Base-by-base conservation (phyloP, 2,329 filamentous ascomycete species). In the Knoxdaviesia proteae region DNA sequence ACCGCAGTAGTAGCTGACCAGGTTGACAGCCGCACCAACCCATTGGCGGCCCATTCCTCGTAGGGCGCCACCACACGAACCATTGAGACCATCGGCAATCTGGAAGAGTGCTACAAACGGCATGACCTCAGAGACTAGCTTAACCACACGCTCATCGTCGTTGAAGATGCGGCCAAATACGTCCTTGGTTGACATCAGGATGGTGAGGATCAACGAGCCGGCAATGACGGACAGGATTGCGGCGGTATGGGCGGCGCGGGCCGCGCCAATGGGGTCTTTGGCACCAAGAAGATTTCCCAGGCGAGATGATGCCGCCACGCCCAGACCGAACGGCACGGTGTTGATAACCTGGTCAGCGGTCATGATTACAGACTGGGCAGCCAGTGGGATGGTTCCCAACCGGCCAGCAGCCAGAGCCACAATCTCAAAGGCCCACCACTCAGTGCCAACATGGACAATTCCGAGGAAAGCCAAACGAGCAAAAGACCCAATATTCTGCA, bases 381-480 rank as follows among this genome's bases (percentile, higher is more conserved):
- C 84, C 0, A 93, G 66, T 0, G 83, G 70, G 34, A 86, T 71
- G 0, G 81, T 87, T 4, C 86, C 86, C 0, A 93, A 69, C 34
- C 77, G 71, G 1, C 84, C 84, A 5, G 84, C 84, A 2, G 80
- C 82, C 0, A 92, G 69, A 1, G 84, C 83, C 2, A 92, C 83
- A 49, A 92, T 88, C 58, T 92, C 84, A 51, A 93, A 93, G 0
- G 84, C 86, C 84, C 84, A 92, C 84, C 84, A 93, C 58, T 93
- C 86, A 0, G 84, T 90, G 4, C 83, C 86, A 5, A 93, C 81
- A 48, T 92, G 84, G 4, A 92, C 61, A 37, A 92, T 67, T 0
- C 84, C 86, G 0, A 92, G 63, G 9, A 80, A 58, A 0, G 84
- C 82, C 4, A 93, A 71, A 7, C 75, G 73, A 1, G 80, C 68